phyloP scores from a whole-genome alignment of 306 rosid genomes.

The Fragaria nilgerrensis region DNA sequence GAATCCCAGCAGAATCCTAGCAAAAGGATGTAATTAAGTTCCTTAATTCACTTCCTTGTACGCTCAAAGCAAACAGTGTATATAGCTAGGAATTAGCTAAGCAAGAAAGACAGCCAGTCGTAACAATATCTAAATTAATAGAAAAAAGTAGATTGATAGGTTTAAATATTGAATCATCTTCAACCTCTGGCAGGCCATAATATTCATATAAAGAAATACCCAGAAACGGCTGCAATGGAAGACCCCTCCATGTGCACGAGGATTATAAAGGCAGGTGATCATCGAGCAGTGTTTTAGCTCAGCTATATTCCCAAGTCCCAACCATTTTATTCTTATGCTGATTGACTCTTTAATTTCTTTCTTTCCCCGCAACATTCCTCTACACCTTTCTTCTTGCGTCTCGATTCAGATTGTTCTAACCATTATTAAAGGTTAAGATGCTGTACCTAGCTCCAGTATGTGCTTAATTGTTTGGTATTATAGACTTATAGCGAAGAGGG shows the following conservation, averaged over 20 bases:
- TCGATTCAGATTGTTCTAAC: background rate
- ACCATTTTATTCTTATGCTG: conserved; percentile 12
- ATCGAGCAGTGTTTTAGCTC: background rate
- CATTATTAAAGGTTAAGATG: background rate
- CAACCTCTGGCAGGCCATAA: conserved; percentile 14
- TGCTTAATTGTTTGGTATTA: background rate
- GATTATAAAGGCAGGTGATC: conserved; percentile 43
- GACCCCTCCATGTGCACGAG: conserved; percentile 81
- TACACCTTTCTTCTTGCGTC: conserved; percentile 5
- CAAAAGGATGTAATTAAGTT: too few species aligned
- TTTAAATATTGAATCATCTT: conserved; percentile 27
- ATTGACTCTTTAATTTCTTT: conserved; percentile 13
- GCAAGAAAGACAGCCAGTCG: background rate
- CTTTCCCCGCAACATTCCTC: conserved; percentile 23
- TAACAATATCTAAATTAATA: background rate
- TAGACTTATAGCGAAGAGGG: conserved; percentile 5
- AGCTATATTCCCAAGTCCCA: conserved; percentile 17
- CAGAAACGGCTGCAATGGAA: conserved; percentile 39
- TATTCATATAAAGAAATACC: conserved; percentile 19
- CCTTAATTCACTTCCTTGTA: too few species aligned
- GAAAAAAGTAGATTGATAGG: conserved; percentile 39
- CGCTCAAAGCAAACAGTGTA: too few species aligned
- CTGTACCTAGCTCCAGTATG: background rate
- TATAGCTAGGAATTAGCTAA: too few species aligned
- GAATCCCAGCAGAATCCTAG: too few species aligned